phyloP scores from a whole-genome alignment of 768 basidiomycete genomes.

The Leccinum imitatum region DNA sequence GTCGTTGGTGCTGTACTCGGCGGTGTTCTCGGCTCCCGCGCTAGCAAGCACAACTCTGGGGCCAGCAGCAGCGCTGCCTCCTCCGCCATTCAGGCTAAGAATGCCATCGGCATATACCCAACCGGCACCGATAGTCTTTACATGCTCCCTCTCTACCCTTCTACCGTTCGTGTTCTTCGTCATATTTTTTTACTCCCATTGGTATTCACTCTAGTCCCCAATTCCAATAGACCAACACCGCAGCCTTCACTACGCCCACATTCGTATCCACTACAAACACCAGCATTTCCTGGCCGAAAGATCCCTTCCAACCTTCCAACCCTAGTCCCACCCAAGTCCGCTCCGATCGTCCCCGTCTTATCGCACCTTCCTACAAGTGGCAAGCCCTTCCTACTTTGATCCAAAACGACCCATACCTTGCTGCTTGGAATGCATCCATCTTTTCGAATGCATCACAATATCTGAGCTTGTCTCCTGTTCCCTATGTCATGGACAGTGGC shows the following conservation, averaged over 20 bases:
- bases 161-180: constrained; percentile 63
- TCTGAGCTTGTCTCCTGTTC: constrained; percentile 57
- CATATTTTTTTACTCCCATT: not conserved
- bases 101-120: constrained; percentile 64
- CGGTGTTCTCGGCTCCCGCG: constrained; percentile 73
- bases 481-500: constrained; percentile 73
- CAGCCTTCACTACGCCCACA: constrained; percentile 68
- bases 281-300: constrained; percentile 71
- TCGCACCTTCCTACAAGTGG: constrained; percentile 95
- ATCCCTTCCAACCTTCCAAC: constrained; percentile 67
- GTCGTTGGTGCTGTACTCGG: constrained; percentile 71
- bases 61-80: constrained; percentile 37
- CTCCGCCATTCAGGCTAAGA: constrained; percentile 57
- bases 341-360: constrained; percentile 82
- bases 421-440: constrained; percentile 87
- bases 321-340: constrained; percentile 63
- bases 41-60: constrained; percentile 44
- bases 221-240: constrained; percentile 62
- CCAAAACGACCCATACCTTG: constrained; percentile 78
- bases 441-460: constrained; percentile 85
- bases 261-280: constrained; percentile 57
- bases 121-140: constrained; percentile 78
- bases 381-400: constrained; percentile 75
- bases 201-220: not conserved
- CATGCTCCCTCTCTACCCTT: constrained; percentile 83